Evolutionary conservation across 1,139 yeast genomes (phyloP), one percentile per base, ranked within the genome.

Genomic region (Meyerozyma guilliermondii): DNA sequence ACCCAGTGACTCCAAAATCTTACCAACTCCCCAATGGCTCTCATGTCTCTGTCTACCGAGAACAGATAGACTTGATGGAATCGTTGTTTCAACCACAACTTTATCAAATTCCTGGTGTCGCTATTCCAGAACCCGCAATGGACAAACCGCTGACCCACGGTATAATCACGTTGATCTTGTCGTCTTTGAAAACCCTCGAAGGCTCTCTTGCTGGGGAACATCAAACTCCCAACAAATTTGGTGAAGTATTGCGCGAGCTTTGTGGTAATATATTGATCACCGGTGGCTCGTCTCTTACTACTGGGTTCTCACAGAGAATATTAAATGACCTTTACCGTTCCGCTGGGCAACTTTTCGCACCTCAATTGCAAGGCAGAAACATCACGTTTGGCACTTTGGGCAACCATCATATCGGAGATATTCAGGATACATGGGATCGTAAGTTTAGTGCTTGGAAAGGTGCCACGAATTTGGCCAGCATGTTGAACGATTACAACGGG

Each of bases 391-490:
- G 53, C 26, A 56, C 58, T 17, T 50, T 62, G 43, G 55, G 61
- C 22, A 56, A 59, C 41, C 58, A 59, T 41, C 59, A 55, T 34
- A 49, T 54, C 20, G 62, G 60, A 35, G 69, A 66, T 35, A 51
- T 63, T 39, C 58, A 59, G 43, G 75, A 71, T 40, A 54, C 60
- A 14, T 71, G 76, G 72, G 87, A 81, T 50, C 72, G 80, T 52
- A 74, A 67, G 45, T 75, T 73, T 49, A 77, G 83, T 37, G 71
- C 76, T 13, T 82, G 88, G 88, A 56, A 79, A 30, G 88, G 88
- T 35, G 87, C 87, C 2, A 75, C 81, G 50, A 78, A 80, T 49
- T 69, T 81, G 53, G 78, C 84, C 14, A 70, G 73, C 46, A 72
- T 72, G 77, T 59, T 72, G 50, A 68, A 68, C 46, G 76, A 70